A percentile compares a stretch with the other conserved stretches of the same genome.
These are phyloP conservation scores for Hanseniaspora singularis DNA, from an alignment of 805 yeast genomes.

Conservation along the genomic window DNA sequence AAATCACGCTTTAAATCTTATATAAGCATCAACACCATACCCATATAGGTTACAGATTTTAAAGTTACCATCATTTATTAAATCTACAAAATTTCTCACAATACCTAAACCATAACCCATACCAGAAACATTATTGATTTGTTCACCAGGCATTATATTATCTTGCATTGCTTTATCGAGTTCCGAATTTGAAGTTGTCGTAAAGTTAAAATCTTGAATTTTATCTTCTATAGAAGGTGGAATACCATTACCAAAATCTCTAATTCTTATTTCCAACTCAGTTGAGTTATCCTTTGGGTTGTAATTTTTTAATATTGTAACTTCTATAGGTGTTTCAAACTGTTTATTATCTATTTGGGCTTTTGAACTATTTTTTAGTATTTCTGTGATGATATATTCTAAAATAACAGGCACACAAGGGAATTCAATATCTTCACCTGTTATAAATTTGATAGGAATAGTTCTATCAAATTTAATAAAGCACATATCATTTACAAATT, in stretches of 20 bases:
- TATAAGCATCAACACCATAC: constrained; percentile 67
- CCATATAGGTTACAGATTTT: constrained; percentile 62
- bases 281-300: constrained; percentile 21
- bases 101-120: constrained; percentile 94
- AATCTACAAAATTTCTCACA: constrained; percentile 59
- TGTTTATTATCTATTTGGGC: constrained; percentile 67
- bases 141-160: constrained; percentile 60
- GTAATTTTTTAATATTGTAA: constrained; percentile 33
- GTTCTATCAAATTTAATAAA: constrained; percentile 70
- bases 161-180: constrained; percentile 38
- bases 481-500: constrained; percentile 72
- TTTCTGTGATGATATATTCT: constrained; percentile 77
- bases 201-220: constrained; percentile 75
- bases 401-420: constrained; percentile 81
- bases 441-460: constrained; percentile 48
- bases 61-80: constrained; percentile 53
- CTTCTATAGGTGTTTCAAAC: constrained; percentile 33
- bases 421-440: constrained; percentile 45
- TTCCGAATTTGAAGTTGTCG: constrained; percentile 55
- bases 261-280: constrained; percentile 58
- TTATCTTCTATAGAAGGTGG: constrained; percentile 50
- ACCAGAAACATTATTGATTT: constrained; percentile 68
- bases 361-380: constrained; percentile 74
- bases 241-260: constrained; percentile 88
- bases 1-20: constrained; percentile 31